A percentile compares a stretch with the other conserved stretches of the same genome.
Conservation (phyloP, 352 stramenopile species). For the Phytophthora aleatoria region DNA sequence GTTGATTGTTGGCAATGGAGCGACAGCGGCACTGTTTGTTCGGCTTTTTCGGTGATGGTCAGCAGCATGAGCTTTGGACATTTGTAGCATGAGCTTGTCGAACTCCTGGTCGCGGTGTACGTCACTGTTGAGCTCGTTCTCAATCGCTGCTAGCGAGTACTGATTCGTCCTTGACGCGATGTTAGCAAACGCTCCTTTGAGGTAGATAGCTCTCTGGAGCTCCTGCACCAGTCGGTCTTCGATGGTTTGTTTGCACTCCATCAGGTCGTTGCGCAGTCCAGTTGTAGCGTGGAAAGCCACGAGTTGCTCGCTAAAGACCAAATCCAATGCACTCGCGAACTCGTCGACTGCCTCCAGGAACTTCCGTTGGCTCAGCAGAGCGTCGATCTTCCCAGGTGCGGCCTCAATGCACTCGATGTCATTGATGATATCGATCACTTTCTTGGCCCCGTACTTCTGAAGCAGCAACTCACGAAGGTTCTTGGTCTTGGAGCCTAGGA, state of each 20-base stretch:
- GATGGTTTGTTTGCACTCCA: slow-evolving; percentile 88
- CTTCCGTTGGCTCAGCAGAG: slow-evolving; percentile 55
- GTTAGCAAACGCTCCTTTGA: slow-evolving; percentile 68
- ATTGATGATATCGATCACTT: slow-evolving; percentile 84
- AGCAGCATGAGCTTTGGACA: slow-evolving; percentile 7
- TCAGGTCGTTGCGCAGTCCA: slow-evolving; percentile 72
- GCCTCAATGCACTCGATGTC: slow-evolving; percentile 85
- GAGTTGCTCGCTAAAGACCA: slow-evolving; percentile 83
- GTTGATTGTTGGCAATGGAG: slow-evolving; percentile 35
- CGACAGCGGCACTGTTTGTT: slow-evolving; percentile 3
- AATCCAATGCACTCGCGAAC: slow-evolving; percentile 75
- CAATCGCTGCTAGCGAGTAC: slow-evolving; percentile 70
- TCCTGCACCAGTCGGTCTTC: slow-evolving; percentile 79
- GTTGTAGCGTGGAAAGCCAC: slow-evolving; percentile 81
- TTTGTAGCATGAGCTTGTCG: slow-evolving; percentile 53
- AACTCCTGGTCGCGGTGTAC: slow-evolving; percentile 64
- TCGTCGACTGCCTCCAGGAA: slow-evolving; percentile 71
- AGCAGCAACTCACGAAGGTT: slow-evolving; percentile 80
- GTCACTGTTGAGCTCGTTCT: slow-evolving; percentile 74
- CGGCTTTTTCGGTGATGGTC: slow-evolving; percentile 5
- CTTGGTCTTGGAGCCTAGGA: slow-evolving; percentile 84
- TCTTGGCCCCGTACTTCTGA: slow-evolving; percentile 85
- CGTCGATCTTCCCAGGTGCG: slow-evolving; percentile 66
- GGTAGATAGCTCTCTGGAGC: slow-evolving; percentile 74
- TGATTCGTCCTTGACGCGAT: slow-evolving; percentile 66